These are phyloP conservation scores for Magnolia sinica DNA, from an alignment of 164 flowering plant species.

Conservation along the genomic window DNA sequence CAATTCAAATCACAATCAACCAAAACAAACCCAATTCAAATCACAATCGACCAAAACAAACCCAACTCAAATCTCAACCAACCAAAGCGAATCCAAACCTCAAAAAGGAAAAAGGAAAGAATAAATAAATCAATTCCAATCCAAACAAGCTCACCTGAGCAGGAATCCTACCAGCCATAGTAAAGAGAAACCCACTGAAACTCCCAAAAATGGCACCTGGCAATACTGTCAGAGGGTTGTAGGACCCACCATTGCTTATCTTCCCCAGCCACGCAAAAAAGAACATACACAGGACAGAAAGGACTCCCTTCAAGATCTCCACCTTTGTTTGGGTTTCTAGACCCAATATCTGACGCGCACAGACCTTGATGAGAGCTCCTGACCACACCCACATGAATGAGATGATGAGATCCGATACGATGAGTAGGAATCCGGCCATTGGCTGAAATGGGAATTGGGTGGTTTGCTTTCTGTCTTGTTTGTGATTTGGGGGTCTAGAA, in stretches of 20 bases:
- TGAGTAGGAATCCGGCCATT: conserved; percentile 23
- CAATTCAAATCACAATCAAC: not conserved
- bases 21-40: not conserved
- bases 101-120: not conserved
- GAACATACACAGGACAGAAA: conserved; percentile 52
- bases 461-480: not conserved
- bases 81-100: not conserved
- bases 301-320: conserved; percentile 35
- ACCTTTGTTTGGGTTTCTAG: conserved; percentile 34
- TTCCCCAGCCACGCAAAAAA: conserved; percentile 58
- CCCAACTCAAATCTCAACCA: not conserved
- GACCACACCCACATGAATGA: conserved; percentile 85
- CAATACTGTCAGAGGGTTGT: conserved; percentile 62
- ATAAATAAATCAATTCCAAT: not conserved
- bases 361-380: conserved; percentile 43
- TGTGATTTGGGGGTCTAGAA: not conserved
- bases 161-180: conserved; percentile 64
- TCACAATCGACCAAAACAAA: not conserved
- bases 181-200: conserved; percentile 43
- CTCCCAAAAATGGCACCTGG: conserved; percentile 53
- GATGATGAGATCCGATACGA: conserved; percentile 44
- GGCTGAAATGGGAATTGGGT: not conserved
- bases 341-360: conserved; percentile 39
- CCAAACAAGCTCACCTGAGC: conserved; percentile 43
- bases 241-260: conserved; percentile 47